Percentiles rank a stretch among this genome's conserved stretches.
phyloP scores from a whole-genome alignment of 129 eudicot species.

The Mikania micrantha region DNA sequence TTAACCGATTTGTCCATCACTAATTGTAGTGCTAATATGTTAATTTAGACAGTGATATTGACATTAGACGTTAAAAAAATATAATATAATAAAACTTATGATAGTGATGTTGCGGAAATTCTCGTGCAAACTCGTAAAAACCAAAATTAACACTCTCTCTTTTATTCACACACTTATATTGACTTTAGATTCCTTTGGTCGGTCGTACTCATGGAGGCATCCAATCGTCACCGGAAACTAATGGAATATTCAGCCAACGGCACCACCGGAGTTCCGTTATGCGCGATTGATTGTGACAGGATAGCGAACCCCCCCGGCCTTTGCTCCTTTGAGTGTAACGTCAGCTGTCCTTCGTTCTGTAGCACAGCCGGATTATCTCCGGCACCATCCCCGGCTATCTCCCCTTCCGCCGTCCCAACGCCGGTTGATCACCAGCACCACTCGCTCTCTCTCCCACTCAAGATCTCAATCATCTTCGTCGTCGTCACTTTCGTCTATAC shows the following conservation, averaged over 20 bases:
- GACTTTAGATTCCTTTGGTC: not conserved
- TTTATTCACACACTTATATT: not conserved
- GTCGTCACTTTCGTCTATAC: slow-evolving; percentile 27
- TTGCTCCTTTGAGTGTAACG: slow-evolving; percentile 5
- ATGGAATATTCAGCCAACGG: not conserved
- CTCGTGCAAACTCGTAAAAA: slow-evolving; percentile 5
- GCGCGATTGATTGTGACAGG: slow-evolving; percentile 2
- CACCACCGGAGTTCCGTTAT: not conserved
- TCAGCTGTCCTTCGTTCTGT: slow-evolving; percentile 15
- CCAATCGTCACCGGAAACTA: slow-evolving; percentile 24
- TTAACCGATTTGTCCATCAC: no score
- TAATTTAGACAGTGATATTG: no score
- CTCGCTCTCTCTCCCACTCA: not conserved
- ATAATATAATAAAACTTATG: no score
- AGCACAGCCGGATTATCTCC: not conserved
- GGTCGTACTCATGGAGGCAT: slow-evolving; percentile 14
- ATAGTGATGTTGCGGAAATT: not conserved
- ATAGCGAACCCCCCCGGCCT: not conserved
- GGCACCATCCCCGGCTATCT: not conserved
- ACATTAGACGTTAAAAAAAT: no score
- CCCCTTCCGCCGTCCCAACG: not conserved
- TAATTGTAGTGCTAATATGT: no score
- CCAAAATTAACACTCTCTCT: not conserved
- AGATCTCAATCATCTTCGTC: not conserved
- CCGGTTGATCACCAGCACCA: not conserved